Evolutionary conservation across 176 grass and related monocot genomes (phyloP).

Genomic region (Musa troglodytarum): DNA sequence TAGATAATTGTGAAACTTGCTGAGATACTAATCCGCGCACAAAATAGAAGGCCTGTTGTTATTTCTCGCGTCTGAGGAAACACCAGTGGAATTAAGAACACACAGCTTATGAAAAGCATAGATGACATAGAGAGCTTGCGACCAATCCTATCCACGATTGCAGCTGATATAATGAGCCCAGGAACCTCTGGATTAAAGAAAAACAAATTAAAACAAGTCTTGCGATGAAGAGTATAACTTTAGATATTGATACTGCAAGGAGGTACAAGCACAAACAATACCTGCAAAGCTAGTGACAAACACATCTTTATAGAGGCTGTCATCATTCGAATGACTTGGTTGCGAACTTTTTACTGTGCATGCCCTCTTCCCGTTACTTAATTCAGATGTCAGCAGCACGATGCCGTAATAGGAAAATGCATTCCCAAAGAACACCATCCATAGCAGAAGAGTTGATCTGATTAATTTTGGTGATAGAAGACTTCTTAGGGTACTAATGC

Average conservation of each 20-base stretch:
- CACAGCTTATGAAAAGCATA: constrained; percentile 71
- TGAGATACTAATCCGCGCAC: constrained; percentile 70
- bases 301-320: constrained; percentile 74
- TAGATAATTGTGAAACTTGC: constrained; percentile 87
- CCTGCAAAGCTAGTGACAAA: constrained; percentile 96
- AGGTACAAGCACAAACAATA: constrained; percentile 11
- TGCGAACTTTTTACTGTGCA: constrained; percentile 49
- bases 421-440: constrained; percentile 96
- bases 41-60: constrained; percentile 62
- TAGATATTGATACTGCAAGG: background rate
- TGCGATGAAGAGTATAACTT: background rate
- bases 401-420: constrained; percentile 96
- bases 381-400: constrained; percentile 82
- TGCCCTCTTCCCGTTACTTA: constrained; percentile 68
- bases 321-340: constrained; percentile 40
- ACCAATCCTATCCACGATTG: constrained; percentile 75
- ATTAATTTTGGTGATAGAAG: constrained; percentile 61
- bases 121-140: constrained; percentile 88
- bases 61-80: constrained; percentile 58
- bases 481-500: constrained; percentile 42
- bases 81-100: constrained; percentile 66
- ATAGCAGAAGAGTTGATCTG: constrained; percentile 81
- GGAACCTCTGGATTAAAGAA: constrained; percentile 69
- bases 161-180: constrained; percentile 60
- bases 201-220: constrained; percentile 2